Conservation (phyloP, 2,329 filamentous ascomycete genomes). For the Berkeleyomyces rouxiae region DNA sequence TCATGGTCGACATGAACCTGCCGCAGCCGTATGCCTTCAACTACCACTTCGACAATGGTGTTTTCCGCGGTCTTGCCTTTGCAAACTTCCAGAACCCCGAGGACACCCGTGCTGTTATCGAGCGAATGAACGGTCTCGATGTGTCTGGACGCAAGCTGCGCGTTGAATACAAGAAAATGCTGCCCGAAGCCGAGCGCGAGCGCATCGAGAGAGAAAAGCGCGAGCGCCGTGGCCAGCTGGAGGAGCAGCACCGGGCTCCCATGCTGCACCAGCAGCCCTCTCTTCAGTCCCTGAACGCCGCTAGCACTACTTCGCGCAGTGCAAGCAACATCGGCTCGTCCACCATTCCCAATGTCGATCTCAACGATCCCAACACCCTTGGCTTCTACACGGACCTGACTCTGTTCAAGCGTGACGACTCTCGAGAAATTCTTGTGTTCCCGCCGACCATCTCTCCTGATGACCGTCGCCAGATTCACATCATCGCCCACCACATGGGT, state of each 20-base stretch:
- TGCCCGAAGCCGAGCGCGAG: conserved; percentile 84
- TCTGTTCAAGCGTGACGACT: conserved; percentile 68
- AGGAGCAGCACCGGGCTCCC: conserved; percentile 79
- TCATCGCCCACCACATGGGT: conserved; percentile 86
- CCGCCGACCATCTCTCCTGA: conserved; percentile 62
- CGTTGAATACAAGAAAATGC: conserved; percentile 99
- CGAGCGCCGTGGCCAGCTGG: conserved; percentile 83
- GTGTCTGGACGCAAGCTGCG: conserved; percentile 85
- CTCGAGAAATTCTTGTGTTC: conserved; percentile 70
- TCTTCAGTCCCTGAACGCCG: conserved; percentile 51
- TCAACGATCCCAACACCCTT: conserved; percentile 79
- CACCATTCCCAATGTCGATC: conserved; percentile 51
- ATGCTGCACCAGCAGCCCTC: conserved; percentile 74
- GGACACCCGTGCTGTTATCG: conserved; percentile 83
- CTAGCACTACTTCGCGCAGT: neutral
- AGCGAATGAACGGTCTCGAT: conserved; percentile 88
- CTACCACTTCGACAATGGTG: conserved; percentile 96
- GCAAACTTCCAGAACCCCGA: conserved; percentile 95
- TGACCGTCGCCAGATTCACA: conserved; percentile 81
- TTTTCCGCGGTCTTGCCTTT: conserved; percentile 90
- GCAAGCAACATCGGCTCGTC: neutral
- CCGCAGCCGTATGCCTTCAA: conserved; percentile 97
- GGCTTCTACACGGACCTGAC: conserved; percentile 81
- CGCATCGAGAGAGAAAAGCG: conserved; percentile 94
- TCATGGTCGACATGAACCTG: conserved; percentile 89